Evolutionary conservation across 352 stramenopile genomes (phyloP).

Genomic region (Phytophthora chlamydospora): DNA sequence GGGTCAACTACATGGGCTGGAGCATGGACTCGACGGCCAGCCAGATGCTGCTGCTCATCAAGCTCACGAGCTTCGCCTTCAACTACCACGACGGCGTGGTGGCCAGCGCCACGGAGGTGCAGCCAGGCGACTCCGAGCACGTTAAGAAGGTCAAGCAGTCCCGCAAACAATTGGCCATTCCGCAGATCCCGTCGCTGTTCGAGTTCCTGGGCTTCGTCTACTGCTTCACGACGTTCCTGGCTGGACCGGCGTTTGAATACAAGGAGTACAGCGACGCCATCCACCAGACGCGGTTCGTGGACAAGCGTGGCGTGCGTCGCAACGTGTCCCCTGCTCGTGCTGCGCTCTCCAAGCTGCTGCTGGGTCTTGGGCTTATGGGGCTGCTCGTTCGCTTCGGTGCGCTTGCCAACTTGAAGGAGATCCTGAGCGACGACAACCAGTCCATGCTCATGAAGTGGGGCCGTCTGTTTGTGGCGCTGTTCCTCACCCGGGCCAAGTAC

Average conservation of each 20-base stretch:
- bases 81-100: conserved; percentile 95
- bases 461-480: conserved; percentile 86
- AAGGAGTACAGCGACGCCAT: conserved; percentile 90
- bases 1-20: conserved; percentile 96
- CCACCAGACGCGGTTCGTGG: conserved; percentile 52
- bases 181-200: conserved; percentile 87
- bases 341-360: conserved; percentile 56
- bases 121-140: conserved; percentile 30
- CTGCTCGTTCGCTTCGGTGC: conserved; percentile 45
- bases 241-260: conserved; percentile 95
- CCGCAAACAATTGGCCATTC: conserved; percentile 62
- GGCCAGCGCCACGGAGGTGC: conserved; percentile 23
- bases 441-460: conserved; percentile 72
- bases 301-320: conserved; percentile 37
- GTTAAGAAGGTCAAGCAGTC: conserved; percentile 39
- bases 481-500: conserved; percentile 94
- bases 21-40: conserved; percentile 86
- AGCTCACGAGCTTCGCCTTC: conserved; percentile 97
- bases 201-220: conserved; percentile 98
- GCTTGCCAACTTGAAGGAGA: conserved; percentile 32
- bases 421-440: conserved; percentile 38
- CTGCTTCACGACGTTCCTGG: conserved; percentile 96
- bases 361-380: conserved; percentile 63
- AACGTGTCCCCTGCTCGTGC: conserved; percentile 39
- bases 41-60: conserved; percentile 96